Evolutionary conservation across 805 yeast genomes (phyloP), one percentile per base, ranked within the genome.

Genomic region (Metschnikowia drakensbergensis): DNA sequence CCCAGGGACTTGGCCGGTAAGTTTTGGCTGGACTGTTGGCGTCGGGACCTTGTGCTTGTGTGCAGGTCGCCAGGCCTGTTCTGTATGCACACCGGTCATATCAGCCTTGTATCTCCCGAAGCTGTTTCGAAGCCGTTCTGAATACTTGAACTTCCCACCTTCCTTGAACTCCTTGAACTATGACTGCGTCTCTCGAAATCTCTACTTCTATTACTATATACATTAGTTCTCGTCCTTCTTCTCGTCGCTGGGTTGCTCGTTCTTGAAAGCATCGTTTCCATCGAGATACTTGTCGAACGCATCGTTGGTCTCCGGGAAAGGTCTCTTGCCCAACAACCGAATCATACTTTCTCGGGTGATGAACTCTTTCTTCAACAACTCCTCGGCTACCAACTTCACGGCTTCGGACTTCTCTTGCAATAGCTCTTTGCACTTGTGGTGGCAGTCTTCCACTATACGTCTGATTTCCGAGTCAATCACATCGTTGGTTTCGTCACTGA

Each of bases 271-370:
- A 49, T 67, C 72, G 48, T 68, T 67, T 8, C 72, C 75, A 44
- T 71, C 80, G 47, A 81, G 69, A 57, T 86, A 85, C 67, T 86
- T 86, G 67, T 88, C 89, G 67, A 90, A 89, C 4, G 96, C 97
- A 58, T 88, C 96, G 61, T 88, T 90, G 54, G 80, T 83, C 64
- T 90, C 96, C 23, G 88, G 85, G 76, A 86, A 94, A 9, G 96
- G 97, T 53, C 99, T 79, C 64, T 86, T 86, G 9, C 99, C 99
- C 42, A 94, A 69, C 46, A 94, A 65, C 46, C 87, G 76, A 50
- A 91, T 83, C 95, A 94, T 89, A 63, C 94, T 99, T 58, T 88
- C 95, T 66, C 99, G 81, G 3, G 96, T 88, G 27, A 94, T 77
- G 11, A 89, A 96, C 67, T 94, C 99, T 66, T 92, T 90, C 47